Evolutionary conservation across 495 filamentous ascomycete species (phyloP).

Genomic region (Staphylotrichum longicolle): DNA sequence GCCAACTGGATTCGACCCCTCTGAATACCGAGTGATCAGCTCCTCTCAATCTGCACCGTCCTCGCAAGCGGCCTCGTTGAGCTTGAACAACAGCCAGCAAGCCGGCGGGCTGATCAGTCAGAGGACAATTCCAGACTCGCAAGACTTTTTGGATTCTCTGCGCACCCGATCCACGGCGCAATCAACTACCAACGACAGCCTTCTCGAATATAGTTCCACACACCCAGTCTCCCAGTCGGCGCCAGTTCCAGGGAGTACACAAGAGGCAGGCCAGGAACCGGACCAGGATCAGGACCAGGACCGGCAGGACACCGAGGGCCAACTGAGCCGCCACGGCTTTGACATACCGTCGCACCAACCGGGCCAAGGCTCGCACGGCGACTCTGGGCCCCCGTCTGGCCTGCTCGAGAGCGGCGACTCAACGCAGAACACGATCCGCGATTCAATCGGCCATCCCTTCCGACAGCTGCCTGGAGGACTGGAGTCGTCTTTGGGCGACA

Average conservation of each 20-base stretch:
- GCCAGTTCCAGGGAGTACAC: not conserved
- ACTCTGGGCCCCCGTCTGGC: not conserved
- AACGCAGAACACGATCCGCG: not conserved
- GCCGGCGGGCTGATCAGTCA: conserved; percentile 13
- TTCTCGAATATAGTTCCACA: not conserved
- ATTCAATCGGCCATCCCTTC: not conserved
- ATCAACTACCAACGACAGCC: not conserved
- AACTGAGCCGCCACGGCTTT: conserved; percentile 5
- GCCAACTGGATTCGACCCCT: conserved; percentile 22
- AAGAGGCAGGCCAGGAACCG: not conserved
- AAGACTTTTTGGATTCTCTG: conserved; percentile 23
- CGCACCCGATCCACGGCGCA: conserved; percentile 17
- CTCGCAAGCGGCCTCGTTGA: conserved; percentile 9
- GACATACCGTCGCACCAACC: conserved; percentile 31
- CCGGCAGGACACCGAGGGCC: not conserved
- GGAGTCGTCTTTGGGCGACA: not conserved
- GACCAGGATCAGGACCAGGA: not conserved
- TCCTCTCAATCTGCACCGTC: conserved; percentile 18
- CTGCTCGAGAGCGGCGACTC: conserved; percentile 4
- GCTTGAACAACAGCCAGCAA: not conserved
- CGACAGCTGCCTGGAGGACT: not conserved
- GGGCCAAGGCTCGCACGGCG: conserved; percentile 3
- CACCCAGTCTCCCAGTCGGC: not conserved
- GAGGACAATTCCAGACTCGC: conserved; percentile 36
- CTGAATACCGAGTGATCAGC: conserved; percentile 16